Evolutionary conservation across 169 alveolate species (phyloP).

Genomic region (Plasmodium gallinaceum): DNA sequence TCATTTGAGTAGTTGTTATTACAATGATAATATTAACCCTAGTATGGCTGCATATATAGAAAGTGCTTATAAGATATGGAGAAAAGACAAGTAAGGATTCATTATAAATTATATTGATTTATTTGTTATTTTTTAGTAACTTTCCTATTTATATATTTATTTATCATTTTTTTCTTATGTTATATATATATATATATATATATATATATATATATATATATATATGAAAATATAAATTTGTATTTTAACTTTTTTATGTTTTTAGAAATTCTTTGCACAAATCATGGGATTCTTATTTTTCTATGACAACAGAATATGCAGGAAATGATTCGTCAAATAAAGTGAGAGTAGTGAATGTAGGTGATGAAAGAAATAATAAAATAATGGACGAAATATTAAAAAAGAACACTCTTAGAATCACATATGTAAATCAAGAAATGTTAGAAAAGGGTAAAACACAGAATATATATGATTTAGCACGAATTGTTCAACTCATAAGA

Average conservation of each 20-base stretch:
- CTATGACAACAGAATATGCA: not conserved
- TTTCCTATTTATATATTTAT: not conserved
- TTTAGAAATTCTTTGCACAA: conserved; percentile 33
- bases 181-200: not conserved
- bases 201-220: not conserved
- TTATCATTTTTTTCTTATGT: not conserved
- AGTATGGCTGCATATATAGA: conserved; percentile 68
- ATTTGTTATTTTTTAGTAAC: not conserved
- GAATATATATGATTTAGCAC: conserved; percentile 65
- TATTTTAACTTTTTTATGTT: not conserved
- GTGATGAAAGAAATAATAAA: conserved; percentile 1
- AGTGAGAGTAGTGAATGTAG: not conserved
- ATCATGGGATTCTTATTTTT: conserved; percentile 60
- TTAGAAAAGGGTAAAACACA: conserved; percentile 51
- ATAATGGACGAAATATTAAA: not conserved
- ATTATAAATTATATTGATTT: not conserved
- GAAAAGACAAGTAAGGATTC: conserved; percentile 18
- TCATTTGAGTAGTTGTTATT: conserved; percentile 21
- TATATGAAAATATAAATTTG: not conserved
- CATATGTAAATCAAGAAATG: conserved; percentile 66
- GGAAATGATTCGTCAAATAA: not conserved
- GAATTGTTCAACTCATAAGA: conserved; percentile 79
- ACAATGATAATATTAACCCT: conserved; percentile 40
- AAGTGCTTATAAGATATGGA: conserved; percentile 36
- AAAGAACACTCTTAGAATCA: conserved; percentile 8